A percentile compares a stretch with the other conserved stretches of the same genome.
These are phyloP conservation scores for Verticillium klebahnii DNA, from an alignment of 2,329 filamentous ascomycete genomes.

Conservation along the genomic window DNA sequence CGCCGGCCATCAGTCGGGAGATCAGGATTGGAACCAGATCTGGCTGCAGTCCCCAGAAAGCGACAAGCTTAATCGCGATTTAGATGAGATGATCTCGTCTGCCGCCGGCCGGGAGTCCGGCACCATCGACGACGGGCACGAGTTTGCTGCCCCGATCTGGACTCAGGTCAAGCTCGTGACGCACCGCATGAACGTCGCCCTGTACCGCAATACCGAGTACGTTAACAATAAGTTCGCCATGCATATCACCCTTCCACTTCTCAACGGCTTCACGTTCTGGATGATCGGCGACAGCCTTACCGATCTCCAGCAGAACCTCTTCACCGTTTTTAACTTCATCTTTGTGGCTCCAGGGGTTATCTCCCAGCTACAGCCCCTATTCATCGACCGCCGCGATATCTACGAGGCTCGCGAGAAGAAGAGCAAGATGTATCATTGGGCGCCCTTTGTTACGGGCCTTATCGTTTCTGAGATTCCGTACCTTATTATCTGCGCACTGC, in stretches of 20 bases:
- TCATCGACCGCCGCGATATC: conserved; percentile 51
- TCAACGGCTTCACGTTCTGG: conserved; percentile 61
- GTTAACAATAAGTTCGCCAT: conserved; percentile 58
- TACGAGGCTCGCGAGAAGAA: conserved; percentile 57
- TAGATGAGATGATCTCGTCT: too few species aligned
- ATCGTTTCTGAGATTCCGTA: conserved; percentile 44
- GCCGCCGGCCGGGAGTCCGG: too few species aligned
- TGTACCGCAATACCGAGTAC: conserved; percentile 65
- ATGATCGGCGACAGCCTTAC: conserved; percentile 47
- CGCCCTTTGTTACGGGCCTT: conserved; percentile 51
- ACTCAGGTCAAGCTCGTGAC: conserved; percentile 62
- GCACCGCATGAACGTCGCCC: conserved; percentile 54
- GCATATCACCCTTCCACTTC: conserved; percentile 49
- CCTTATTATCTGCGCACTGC: conserved; percentile 34
- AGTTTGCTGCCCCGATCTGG: conserved; percentile 66
- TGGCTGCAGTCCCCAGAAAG: too few species aligned
- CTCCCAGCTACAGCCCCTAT: conserved; percentile 55
- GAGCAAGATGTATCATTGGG: conserved; percentile 57
- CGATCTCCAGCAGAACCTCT: conserved; percentile 51
- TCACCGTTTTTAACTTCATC: conserved; percentile 60
- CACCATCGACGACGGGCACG: conserved; percentile 48
- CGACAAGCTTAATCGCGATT: too few species aligned
- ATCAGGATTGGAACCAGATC: too few species aligned
- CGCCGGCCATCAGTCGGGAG: too few species aligned
- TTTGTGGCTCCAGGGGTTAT: conserved; percentile 56